Evolutionary conservation across 2,329 filamentous ascomycete genomes (phyloP).

Genomic region (Chrysosporium keratinophilum): DNA sequence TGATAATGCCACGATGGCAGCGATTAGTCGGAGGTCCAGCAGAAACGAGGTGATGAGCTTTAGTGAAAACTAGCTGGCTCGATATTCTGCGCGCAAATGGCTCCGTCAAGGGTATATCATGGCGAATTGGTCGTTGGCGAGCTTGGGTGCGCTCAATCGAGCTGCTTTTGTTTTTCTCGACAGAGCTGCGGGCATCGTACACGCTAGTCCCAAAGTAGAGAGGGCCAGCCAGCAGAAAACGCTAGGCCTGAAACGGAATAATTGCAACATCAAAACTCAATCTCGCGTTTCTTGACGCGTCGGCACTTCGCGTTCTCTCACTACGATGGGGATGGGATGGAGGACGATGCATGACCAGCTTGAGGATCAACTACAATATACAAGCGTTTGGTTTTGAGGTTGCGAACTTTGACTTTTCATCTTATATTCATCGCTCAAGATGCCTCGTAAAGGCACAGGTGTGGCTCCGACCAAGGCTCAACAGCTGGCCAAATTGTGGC

Average conservation of each 20-base stretch:
- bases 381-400: background rate
- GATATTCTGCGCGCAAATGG: no score
- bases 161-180: slow-evolving; percentile 1
- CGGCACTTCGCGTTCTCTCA: background rate
- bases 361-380: background rate
- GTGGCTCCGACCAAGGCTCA: slow-evolving; percentile 18
- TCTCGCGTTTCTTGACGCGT: slow-evolving; percentile 1
- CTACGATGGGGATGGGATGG: background rate
- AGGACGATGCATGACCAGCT: background rate
- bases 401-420: background rate
- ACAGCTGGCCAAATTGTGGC: slow-evolving; percentile 38
- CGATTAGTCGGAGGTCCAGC: background rate
- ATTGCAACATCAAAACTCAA: slow-evolving; percentile 1
- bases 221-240: background rate
- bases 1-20: background rate
- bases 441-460: slow-evolving; percentile 20
- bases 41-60: background rate
- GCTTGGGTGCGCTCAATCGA: background rate
- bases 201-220: background rate
- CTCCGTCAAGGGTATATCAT: no score
- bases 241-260: slow-evolving; percentile 1
- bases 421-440: slow-evolving; percentile 8
- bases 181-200: background rate
- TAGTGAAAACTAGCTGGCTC: background rate
- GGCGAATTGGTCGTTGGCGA: background rate